These are phyloP conservation scores for Wickerhamomyces chaumierensis DNA, from an alignment of 805 yeast genomes.

Conservation along the genomic window DNA sequence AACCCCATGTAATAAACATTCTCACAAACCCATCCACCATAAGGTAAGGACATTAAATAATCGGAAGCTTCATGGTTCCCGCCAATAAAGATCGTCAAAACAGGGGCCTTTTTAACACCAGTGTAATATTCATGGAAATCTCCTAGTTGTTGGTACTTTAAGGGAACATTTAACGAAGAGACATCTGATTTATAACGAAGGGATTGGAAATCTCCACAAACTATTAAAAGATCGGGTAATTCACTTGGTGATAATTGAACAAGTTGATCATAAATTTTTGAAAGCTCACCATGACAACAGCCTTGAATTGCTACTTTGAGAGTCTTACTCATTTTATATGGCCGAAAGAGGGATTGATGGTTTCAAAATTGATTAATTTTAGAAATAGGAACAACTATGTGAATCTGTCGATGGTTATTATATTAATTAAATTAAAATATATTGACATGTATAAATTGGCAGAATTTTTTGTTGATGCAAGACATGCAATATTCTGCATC, in stretches of 20 bases:
- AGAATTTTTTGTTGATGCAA: too few species aligned
- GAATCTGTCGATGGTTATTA: too few species aligned
- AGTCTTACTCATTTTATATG: background rate
- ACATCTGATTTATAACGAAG: constrained; percentile 55
- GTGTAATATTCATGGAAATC: constrained; percentile 69
- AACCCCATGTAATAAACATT: constrained; percentile 79
- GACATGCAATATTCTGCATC: too few species aligned
- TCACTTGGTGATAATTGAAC: constrained; percentile 8
- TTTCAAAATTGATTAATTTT: too few species aligned
- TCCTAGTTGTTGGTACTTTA: constrained; percentile 62
- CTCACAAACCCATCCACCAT: constrained; percentile 92
- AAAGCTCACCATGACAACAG: constrained; percentile 78
- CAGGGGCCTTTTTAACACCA: constrained; percentile 55
- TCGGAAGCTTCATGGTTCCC: constrained; percentile 93
- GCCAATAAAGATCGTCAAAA: constrained; percentile 74
- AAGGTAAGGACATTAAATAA: constrained; percentile 56
- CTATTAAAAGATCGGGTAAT: constrained; percentile 48
- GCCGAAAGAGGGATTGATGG: background rate
- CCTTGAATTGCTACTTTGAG: constrained; percentile 65
- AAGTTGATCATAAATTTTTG: constrained; percentile 38
- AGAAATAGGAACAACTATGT: too few species aligned
- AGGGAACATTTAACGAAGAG: constrained; percentile 64
- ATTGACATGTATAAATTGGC: too few species aligned
- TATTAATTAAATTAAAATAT: too few species aligned
- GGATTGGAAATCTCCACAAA: constrained; percentile 92